These are phyloP conservation scores for Chaetomium fimeti DNA, from an alignment of 495 filamentous ascomycete genomes.

Conservation along the genomic window DNA sequence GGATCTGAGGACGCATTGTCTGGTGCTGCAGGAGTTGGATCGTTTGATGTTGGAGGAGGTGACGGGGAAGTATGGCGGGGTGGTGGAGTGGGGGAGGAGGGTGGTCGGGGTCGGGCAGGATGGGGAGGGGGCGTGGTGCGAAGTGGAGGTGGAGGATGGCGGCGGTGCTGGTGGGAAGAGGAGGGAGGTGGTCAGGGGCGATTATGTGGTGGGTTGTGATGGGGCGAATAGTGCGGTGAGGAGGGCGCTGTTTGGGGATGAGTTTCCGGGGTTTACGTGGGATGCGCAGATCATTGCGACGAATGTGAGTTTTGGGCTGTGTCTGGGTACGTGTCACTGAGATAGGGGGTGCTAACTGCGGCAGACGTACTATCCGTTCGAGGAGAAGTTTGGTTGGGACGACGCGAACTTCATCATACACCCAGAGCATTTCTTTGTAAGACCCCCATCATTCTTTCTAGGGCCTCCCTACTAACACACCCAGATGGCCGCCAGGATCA, in stretches of 20 bases:
- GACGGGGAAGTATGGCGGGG: conserved; percentile 35
- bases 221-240: conserved; percentile 58
- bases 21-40: conserved; percentile 39
- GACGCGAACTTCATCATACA: conserved; percentile 57
- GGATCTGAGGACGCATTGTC: conserved; percentile 39
- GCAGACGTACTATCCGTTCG: conserved; percentile 30
- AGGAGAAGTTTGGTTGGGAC: conserved; percentile 37
- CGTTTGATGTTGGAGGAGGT: conserved; percentile 51
- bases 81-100: conserved; percentile 44
- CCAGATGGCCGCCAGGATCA: conserved; percentile 56
- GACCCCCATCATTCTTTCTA: background rate
- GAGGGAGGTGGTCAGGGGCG: conserved; percentile 48
- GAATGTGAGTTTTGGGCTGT: conserved; percentile 39
- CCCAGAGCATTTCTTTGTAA: conserved; percentile 34
- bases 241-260: conserved; percentile 54
- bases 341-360: background rate
- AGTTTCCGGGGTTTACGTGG: conserved; percentile 59
- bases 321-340: background rate
- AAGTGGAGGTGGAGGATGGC: conserved; percentile 44
- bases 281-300: conserved; percentile 60
- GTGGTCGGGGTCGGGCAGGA: conserved; percentile 50
- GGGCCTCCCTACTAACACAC: conserved; percentile 21
- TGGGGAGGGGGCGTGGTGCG: conserved; percentile 47
- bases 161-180: background rate
- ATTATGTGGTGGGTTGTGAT: conserved; percentile 56